These are phyloP conservation scores for Dictyostelium intermedium DNA, from an alignment of 78 protist genomes.

Conservation along the genomic window DNA sequence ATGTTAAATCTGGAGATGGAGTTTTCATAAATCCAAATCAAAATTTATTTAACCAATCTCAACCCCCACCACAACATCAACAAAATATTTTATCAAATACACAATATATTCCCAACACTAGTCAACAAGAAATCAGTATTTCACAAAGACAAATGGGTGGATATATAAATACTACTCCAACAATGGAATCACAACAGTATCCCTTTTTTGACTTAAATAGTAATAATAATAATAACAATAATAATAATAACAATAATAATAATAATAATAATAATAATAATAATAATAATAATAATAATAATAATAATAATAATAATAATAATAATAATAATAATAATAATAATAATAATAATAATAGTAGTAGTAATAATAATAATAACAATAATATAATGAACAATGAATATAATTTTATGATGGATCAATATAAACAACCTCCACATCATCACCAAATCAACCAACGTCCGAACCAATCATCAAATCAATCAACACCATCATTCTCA, in stretches of 20 bases:
- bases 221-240: not conserved
- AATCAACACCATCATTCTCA: conserved; percentile 3
- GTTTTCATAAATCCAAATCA: not conserved
- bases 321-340: not conserved
- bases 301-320: not conserved
- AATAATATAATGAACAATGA: not conserved
- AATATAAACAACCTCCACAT: not conserved
- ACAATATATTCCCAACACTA: not conserved
- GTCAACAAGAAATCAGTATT: not conserved
- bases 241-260: conserved; percentile 1
- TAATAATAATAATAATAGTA: not conserved
- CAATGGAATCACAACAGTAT: not conserved
- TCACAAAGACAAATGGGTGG: not conserved
- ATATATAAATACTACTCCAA: not conserved
- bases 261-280: conserved; percentile 2
- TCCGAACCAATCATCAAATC: not conserved
- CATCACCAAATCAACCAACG: not conserved
- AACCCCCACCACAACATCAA: not conserved
- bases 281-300: not conserved
- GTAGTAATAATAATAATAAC: not conserved
- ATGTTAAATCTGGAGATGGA: not conserved
- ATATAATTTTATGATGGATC: not conserved
- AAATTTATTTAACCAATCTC: not conserved
- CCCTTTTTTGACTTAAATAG: not conserved
- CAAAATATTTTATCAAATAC: not conserved